Base-by-base conservation (phyloP, 805 yeast species). In the Candida ovalis region DNA sequence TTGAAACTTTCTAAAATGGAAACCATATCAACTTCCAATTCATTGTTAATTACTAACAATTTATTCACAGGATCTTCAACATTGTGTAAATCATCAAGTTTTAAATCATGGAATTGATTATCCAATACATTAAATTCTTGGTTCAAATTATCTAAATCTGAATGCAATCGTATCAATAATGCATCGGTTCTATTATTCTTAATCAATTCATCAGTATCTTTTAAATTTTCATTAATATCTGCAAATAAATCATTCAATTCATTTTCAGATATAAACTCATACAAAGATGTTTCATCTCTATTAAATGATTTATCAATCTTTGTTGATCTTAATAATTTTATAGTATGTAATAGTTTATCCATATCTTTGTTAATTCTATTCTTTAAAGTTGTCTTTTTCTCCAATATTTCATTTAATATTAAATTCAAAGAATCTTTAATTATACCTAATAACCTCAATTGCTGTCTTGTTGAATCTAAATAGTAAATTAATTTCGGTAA, bases 11-110 rank as follows among this genome's bases (percentile, higher is more conserved):
- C 82, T 30, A 91, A 68, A 17, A 85, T 70, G 2, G 77, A 74
- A 0, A 88, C 95, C 65, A 88, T 73, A 45, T 86, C 94, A 49
- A 75, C 73, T 46, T 88, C 96, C 43, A 81, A 59, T 1, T 72
- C 69, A 15, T 66, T 57, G 51, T 78, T 80, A 45, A 77, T 79
- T 2, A 58, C 59, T 19, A 71, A 44, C 6, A 66, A 48, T 19
- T 52, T 54, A 19, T 52, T 51, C 6, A 68, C 52, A 3, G 57
- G 57, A 18, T 61, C 58, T 15, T 47, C 54, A 24, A 28, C 21
- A 42, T 52, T 45, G 38, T 42, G 38, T 30, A 49, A 28, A 32
- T 61, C 47, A 17, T 64, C 53, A 48, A 38, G 63, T 56, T 46
- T 65, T 58, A 40, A 55, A 44, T 48, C 60, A 35, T 37, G 60